A percentile compares a stretch with the other conserved stretches of the same genome.
These are phyloP conservation scores for Botrytis squamosa DNA, from an alignment of 2,329 filamentous ascomycete genomes.

Conservation along the genomic window DNA sequence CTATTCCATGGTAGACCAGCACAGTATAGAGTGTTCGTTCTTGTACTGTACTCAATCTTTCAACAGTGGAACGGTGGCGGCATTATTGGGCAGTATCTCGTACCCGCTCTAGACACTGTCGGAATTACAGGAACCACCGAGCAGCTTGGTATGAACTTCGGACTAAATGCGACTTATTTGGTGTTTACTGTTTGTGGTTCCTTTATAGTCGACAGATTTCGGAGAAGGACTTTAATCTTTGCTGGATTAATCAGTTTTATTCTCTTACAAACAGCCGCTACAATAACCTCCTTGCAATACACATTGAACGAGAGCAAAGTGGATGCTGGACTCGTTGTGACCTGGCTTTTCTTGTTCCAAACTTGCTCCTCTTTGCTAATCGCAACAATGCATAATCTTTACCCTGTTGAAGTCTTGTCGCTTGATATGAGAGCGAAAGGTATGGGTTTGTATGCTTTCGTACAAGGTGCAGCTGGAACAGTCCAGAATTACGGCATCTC, in stretches of 20 bases:
- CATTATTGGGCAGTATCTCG: conserved; percentile 34
- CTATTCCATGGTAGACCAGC: conserved; percentile 46
- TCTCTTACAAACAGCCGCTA: conserved; percentile 46
- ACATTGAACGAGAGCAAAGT: conserved; percentile 30
- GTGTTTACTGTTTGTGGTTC: conserved; percentile 29
- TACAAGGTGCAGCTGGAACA: conserved; percentile 35
- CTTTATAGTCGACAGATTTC: conserved; percentile 30
- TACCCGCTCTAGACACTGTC: conserved; percentile 29
- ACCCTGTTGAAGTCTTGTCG: conserved; percentile 39
- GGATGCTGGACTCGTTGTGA: conserved; percentile 44
- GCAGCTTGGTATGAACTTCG: conserved; percentile 31
- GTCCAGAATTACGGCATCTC: conserved; percentile 45
- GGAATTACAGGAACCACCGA: conserved; percentile 27
- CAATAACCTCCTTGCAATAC: conserved; percentile 50
- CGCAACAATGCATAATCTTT: conserved; percentile 42
- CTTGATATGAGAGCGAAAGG: conserved; percentile 43
- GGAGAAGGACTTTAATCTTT: conserved; percentile 46
- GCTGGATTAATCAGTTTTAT: conserved; percentile 45
- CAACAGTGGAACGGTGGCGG: conserved; percentile 34
- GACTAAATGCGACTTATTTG: conserved; percentile 27
- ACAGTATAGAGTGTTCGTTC: conserved; percentile 45
- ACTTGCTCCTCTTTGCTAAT: conserved; percentile 47
- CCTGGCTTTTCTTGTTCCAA: conserved; percentile 51
- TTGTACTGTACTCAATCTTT: conserved; percentile 45
- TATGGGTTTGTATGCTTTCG: conserved; percentile 36